Percentiles rank a stretch among this genome's conserved stretches.
Evolutionary conservation across 2,329 filamentous ascomycete genomes (phyloP).

Genomic region (Talaromyces rugulosus): DNA sequence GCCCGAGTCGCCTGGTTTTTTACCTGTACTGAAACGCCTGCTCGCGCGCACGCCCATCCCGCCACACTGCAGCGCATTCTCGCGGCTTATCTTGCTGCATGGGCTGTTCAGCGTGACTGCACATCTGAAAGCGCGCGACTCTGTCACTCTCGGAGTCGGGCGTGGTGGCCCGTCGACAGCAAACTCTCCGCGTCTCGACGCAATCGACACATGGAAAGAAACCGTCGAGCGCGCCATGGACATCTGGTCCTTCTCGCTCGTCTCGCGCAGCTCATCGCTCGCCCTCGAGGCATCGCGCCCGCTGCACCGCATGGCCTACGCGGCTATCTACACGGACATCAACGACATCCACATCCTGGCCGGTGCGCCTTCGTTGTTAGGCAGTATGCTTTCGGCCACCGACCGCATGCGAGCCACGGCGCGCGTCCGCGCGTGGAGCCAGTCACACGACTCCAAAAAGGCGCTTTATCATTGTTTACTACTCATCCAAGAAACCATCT

Average conservation of each 20-base stretch:
- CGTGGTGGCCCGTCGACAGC: slow-evolving; percentile 2
- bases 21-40: slow-evolving; percentile 20
- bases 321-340: slow-evolving; percentile 23
- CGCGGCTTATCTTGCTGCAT: slow-evolving; percentile 22
- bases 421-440: slow-evolving; percentile 20
- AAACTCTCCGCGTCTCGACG: slow-evolving; percentile 8
- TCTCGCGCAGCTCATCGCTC: slow-evolving; percentile 21
- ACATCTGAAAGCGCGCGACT: slow-evolving; percentile 21
- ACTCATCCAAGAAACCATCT: slow-evolving; percentile 22
- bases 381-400: slow-evolving; percentile 16
- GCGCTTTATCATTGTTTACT: slow-evolving; percentile 22
- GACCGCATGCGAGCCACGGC: slow-evolving; percentile 17
- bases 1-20: slow-evolving; percentile 19
- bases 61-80: slow-evolving; percentile 20
- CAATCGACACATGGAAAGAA: slow-evolving; percentile 23
- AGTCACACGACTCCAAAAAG: slow-evolving; percentile 17
- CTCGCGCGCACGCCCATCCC: slow-evolving; percentile 20
- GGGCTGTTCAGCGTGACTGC: slow-evolving; percentile 24
- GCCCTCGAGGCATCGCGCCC: slow-evolving; percentile 20
- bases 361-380: slow-evolving; percentile 21
- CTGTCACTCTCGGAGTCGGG: slow-evolving; percentile 19
- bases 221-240: slow-evolving; percentile 23
- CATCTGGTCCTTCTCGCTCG: slow-evolving; percentile 24
- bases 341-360: slow-evolving; percentile 25
- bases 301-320: slow-evolving; percentile 23